Evolutionary conservation across 2,329 filamentous ascomycete species (phyloP).

Genomic region (Diaporthe sp.): DNA sequence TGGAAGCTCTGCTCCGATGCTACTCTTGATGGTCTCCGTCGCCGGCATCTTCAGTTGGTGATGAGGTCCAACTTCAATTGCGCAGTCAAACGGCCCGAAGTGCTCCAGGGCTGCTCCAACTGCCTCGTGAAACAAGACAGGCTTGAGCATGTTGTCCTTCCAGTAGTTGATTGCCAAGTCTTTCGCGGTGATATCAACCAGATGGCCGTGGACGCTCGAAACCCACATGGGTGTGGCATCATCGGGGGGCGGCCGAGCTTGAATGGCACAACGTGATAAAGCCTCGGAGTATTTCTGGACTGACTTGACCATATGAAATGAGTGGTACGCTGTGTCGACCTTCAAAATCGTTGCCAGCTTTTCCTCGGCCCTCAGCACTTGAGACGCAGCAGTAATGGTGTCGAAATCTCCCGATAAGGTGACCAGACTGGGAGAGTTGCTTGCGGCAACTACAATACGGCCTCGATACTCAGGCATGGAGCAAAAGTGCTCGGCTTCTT

Average conservation of each 20-base stretch:
- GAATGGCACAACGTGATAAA: constrained; percentile 44
- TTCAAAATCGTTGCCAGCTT: constrained; percentile 49
- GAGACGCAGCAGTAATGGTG: constrained; percentile 40
- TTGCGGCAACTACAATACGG: constrained; percentile 44
- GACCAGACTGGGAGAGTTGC: constrained; percentile 45
- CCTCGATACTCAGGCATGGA: constrained; percentile 38
- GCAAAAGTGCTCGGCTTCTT: constrained; percentile 43
- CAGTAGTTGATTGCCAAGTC: constrained; percentile 50
- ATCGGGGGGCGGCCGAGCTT: constrained; percentile 30
- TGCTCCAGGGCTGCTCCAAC: constrained; percentile 41
- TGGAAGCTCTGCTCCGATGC: constrained; percentile 35
- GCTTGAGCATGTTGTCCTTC: constrained; percentile 55
- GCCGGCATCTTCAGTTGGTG: constrained; percentile 54
- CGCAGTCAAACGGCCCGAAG: constrained; percentile 45
- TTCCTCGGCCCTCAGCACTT: constrained; percentile 37
- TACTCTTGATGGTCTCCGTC: constrained; percentile 46
- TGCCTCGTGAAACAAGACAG: constrained; percentile 57
- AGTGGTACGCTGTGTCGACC: constrained; percentile 61
- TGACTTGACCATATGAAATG: constrained; percentile 55
- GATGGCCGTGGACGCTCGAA: constrained; percentile 50
- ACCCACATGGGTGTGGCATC: constrained; percentile 48
- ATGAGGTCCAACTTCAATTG: constrained; percentile 58
- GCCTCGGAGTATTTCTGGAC: constrained; percentile 47
- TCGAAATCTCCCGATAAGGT: constrained; percentile 51
- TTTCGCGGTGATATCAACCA: constrained; percentile 15